phyloP scores from a whole-genome alignment of 257 asterid species.

The Rehmannia glutinosa region DNA sequence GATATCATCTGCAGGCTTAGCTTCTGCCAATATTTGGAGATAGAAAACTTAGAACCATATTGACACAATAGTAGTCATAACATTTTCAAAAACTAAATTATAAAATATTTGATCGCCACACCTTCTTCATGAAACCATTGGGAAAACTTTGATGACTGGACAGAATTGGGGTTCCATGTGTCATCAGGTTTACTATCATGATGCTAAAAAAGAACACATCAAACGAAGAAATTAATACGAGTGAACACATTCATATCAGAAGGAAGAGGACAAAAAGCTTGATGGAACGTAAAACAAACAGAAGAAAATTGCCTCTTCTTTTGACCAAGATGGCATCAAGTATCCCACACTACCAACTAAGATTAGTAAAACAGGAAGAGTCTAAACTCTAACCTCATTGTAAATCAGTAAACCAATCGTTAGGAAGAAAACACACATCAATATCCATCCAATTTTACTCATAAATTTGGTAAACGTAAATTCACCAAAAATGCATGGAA shows the following conservation, averaged over 20 bases:
- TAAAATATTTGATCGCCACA: no score
- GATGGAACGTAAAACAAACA: no score
- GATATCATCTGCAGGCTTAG: constrained; percentile 38
- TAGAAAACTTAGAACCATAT: constrained; percentile 13
- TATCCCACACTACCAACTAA: not conserved
- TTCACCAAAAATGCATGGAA: not conserved
- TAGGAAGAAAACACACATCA: not conserved
- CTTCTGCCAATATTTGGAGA: constrained; percentile 40
- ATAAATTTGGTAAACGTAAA: not conserved
- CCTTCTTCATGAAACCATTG: constrained; percentile 90
- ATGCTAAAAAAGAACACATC: constrained; percentile 39
- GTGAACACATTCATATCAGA: constrained; percentile 20
- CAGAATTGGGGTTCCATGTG: constrained; percentile 39
- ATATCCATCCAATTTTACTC: not conserved
- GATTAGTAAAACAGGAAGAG: not conserved
- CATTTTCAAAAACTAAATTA: no score
- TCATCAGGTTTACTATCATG: constrained; percentile 42
- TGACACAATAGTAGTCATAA: no score
- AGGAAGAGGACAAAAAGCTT: constrained; percentile 12
- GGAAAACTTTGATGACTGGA: constrained; percentile 69
- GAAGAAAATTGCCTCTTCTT: no score
- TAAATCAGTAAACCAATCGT: not conserved
- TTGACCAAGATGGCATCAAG: no score
- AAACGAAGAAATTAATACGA: constrained; percentile 2
- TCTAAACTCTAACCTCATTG: not conserved